Evolutionary conservation across 2,329 filamentous ascomycete genomes (phyloP).

Genomic region (Arthrobotrys musiformis): DNA sequence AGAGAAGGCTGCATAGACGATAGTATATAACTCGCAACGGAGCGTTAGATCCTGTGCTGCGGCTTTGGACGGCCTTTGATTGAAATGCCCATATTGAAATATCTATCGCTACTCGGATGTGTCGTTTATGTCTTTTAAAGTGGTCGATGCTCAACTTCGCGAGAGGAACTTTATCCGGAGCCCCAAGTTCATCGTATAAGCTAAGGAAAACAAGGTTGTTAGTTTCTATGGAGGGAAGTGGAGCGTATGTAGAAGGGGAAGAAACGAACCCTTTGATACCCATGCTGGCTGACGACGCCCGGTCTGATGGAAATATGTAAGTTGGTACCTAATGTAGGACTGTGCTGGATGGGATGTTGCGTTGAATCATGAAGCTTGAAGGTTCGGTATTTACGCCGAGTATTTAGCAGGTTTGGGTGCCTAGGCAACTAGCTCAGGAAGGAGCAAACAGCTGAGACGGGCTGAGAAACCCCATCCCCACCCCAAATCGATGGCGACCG

Average conservation of each 20-base stretch:
- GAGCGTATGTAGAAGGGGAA: neutral
- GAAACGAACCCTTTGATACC: conserved; percentile 46
- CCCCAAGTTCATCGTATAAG: conserved; percentile 88
- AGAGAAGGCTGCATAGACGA: conserved; percentile 80
- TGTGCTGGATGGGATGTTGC: too few species aligned
- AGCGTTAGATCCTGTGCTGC: conserved; percentile 32
- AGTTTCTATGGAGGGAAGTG: neutral
- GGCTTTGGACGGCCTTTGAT: conserved; percentile 68
- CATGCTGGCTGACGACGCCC: neutral
- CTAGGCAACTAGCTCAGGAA: neutral
- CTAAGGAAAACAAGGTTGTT: conserved; percentile 65
- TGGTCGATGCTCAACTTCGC: conserved; percentile 83
- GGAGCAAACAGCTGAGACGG: neutral
- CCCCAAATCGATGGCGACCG: neutral
- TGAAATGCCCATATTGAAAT: conserved; percentile 98
- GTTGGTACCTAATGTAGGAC: too few species aligned
- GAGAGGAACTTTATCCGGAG: conserved; percentile 80
- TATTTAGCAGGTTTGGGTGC: neutral
- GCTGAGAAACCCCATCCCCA: neutral
- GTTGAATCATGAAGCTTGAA: too few species aligned
- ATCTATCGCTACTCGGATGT: conserved; percentile 88
- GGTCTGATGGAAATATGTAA: neutral
- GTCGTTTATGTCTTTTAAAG: conserved; percentile 75
- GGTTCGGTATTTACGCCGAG: too few species aligned
- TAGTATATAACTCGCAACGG: conserved; percentile 71